phyloP scores from a whole-genome alignment of 163 green algal genomes.

The Trebouxiophyceae sp. region DNA sequence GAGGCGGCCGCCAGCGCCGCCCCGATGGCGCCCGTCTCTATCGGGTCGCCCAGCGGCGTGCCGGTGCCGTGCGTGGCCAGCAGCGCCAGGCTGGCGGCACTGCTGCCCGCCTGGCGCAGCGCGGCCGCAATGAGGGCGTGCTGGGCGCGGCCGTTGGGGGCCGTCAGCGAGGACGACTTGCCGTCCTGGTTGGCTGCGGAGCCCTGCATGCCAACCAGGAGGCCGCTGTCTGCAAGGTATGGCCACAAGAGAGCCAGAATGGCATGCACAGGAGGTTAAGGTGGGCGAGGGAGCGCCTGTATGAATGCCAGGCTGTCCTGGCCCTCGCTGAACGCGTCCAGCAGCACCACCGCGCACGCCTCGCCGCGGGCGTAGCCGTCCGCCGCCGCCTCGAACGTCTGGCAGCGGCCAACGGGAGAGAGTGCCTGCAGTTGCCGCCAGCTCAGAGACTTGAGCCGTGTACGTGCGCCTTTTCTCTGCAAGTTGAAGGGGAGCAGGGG shows the following conservation, averaged over 20 bases:
- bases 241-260: too few relatives aligned
- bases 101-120: not conserved
- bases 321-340: too few relatives aligned
- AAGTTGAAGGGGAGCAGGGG: too few relatives aligned
- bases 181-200: slow-evolving; percentile 78
- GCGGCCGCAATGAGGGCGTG: not conserved
- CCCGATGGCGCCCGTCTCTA: slow-evolving; percentile 60
- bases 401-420: slow-evolving; percentile 68
- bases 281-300: too few relatives aligned
- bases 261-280: too few relatives aligned
- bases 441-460: too few relatives aligned
- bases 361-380: slow-evolving; percentile 61
- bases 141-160: slow-evolving; percentile 73
- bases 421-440: too few relatives aligned
- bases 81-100: not conserved
- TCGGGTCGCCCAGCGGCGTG: slow-evolving; percentile 76
- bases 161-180: slow-evolving; percentile 68
- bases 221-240: slow-evolving; percentile 14
- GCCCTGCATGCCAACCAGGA: slow-evolving; percentile 35
- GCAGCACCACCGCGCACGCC: slow-evolving; percentile 16
- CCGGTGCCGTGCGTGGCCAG: slow-evolving; percentile 40
- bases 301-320: too few relatives aligned
- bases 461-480: too few relatives aligned
- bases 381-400: slow-evolving; percentile 66
- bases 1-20: not conserved